These are phyloP conservation scores for Austroboletus novae-zelandiae DNA, from an alignment of 1,284 basidiomycete genomes.

Conservation along the genomic window DNA sequence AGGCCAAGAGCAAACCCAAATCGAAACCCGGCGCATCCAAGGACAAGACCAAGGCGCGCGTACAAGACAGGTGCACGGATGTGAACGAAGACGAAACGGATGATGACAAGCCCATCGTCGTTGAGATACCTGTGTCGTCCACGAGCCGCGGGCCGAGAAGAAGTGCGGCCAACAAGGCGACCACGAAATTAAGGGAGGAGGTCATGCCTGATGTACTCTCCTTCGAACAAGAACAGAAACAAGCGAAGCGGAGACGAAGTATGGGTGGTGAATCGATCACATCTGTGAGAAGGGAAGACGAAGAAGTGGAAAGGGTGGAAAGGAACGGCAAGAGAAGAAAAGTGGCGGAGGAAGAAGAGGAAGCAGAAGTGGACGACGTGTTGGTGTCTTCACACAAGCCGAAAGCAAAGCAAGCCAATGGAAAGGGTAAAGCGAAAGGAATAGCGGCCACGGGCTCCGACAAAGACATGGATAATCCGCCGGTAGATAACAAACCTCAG, in stretches of 20 bases:
- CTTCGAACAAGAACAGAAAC: conserved; percentile 65
- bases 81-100: neutral
- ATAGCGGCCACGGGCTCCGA: conserved; percentile 3
- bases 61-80: neutral
- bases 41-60: neutral
- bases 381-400: conserved; percentile 30
- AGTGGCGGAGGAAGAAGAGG: conserved; percentile 26
- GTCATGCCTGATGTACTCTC: conserved; percentile 75
- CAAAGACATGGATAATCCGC: conserved; percentile 14
- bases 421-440: conserved; percentile 25
- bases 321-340: conserved; percentile 24
- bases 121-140: conserved; percentile 11
- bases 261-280: conserved; percentile 14
- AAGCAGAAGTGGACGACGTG: conserved; percentile 26
- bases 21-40: conserved; percentile 2
- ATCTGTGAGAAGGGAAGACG: conserved; percentile 14
- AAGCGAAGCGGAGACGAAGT: conserved; percentile 30
- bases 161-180: conserved; percentile 66
- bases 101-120: conserved; percentile 4
- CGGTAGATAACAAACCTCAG: conserved; percentile 8
- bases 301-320: neutral
- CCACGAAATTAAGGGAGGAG: conserved; percentile 56
- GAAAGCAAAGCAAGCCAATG: conserved; percentile 29
- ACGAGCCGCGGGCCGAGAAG: conserved; percentile 38
- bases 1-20: conserved; percentile 5